phyloP scores from a whole-genome alignment of 768 basidiomycete species.

The Kwoniella bestiolae region DNA sequence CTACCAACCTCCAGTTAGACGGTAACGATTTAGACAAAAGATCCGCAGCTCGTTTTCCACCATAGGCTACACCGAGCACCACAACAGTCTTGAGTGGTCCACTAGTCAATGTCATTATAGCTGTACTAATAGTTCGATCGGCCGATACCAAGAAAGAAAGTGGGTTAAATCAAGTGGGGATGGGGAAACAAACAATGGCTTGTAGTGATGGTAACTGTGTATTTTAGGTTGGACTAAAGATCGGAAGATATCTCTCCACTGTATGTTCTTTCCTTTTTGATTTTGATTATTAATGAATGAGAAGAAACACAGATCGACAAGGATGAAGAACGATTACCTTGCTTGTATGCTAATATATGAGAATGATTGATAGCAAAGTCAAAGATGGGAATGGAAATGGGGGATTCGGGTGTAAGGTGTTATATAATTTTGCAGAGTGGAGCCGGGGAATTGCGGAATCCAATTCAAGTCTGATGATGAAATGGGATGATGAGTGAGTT shows the following conservation, averaged over 20 bases:
- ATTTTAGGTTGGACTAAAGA: neutral
- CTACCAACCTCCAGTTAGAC: slow-evolving; percentile 48
- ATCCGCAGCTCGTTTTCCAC: slow-evolving; percentile 38
- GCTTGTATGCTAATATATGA: neutral
- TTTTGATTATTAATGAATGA: neutral
- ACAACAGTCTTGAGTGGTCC: slow-evolving; percentile 40
- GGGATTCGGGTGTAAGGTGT: neutral
- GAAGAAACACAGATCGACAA: slow-evolving; percentile 2
- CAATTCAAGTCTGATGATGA: neutral
- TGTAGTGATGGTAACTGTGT: neutral
- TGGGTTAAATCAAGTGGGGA: too few relatives aligned
- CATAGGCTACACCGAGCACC: slow-evolving; percentile 52
- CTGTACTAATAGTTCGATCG: neutral
- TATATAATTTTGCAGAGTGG: neutral
- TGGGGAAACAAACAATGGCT: neutral
- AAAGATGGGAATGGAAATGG: neutral
- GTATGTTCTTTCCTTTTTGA: too few relatives aligned
- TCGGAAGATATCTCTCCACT: neutral
- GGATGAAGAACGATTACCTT: neutral
- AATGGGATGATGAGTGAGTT: neutral
- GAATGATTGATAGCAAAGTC: neutral
- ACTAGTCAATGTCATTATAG: slow-evolving; percentile 12
- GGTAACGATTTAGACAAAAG: slow-evolving; percentile 41
- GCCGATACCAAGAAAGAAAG: neutral
- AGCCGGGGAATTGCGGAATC: neutral